Percentiles rank a stretch among this genome's conserved stretches.
Conservation (phyloP, 75 land plant species). For the Selaginella tamariscina region DNA sequence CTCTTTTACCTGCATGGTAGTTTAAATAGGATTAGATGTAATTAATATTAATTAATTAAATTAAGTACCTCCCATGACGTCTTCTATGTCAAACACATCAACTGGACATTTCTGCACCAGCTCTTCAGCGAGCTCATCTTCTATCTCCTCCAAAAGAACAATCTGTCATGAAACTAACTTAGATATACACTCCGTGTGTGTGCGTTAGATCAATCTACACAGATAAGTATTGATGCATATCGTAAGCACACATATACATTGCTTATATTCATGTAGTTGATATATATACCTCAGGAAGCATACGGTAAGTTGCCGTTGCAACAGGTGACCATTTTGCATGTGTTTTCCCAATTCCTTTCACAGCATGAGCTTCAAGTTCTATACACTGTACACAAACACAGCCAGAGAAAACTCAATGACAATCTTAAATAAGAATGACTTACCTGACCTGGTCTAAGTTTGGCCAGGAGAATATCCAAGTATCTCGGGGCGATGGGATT, state of each 20-base stretch:
- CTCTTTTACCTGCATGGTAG: constrained; percentile 28
- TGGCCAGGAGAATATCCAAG: constrained; percentile 56
- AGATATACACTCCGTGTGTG: not conserved
- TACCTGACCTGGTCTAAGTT: constrained; percentile 88
- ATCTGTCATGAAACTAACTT: constrained; percentile 32
- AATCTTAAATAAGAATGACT: not conserved
- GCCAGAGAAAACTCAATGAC: not conserved
- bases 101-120: constrained; percentile 75
- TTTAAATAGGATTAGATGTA: not conserved
- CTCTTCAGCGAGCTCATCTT: constrained; percentile 55
- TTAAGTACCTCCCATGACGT: constrained; percentile 43
- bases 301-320: constrained; percentile 80
- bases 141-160: constrained; percentile 54
- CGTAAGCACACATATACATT: not conserved
- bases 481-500: constrained; percentile 37
- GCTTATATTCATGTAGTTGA: not conserved
- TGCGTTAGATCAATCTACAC: not conserved
- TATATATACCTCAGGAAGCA: constrained; percentile 87
- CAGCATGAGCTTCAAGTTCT: constrained; percentile 95
- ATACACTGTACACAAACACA: constrained; percentile 40
- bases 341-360: constrained; percentile 80
- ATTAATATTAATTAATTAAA: not conserved
- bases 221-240: not conserved
- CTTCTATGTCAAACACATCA: constrained; percentile 93
- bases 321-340: constrained; percentile 99